Conservation (phyloP, 257 asterid genomes). For the Petunia axillaris region DNA sequence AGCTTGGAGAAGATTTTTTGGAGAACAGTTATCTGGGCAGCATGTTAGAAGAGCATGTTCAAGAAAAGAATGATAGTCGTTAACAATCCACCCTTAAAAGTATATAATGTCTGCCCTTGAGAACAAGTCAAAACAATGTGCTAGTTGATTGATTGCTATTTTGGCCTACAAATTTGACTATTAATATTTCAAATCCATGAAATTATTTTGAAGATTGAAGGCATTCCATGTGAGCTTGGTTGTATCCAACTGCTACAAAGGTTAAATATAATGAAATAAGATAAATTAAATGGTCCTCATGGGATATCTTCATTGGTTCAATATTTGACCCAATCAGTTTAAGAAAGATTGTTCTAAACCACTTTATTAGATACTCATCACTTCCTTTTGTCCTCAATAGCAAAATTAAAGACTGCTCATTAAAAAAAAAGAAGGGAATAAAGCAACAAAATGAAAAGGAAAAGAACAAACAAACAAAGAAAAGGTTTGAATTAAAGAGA, state of each 20-base stretch:
- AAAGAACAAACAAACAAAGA: conserved; percentile 50
- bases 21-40: too few relatives aligned
- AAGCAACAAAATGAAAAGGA: conserved; percentile 44
- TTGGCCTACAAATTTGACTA: conserved; percentile 35
- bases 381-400: conserved; percentile 44
- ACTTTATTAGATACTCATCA: conserved; percentile 46
- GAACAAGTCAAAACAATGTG: not conserved
- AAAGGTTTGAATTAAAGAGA: conserved; percentile 36
- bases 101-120: not conserved
- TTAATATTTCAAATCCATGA: not conserved
- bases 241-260: conserved; percentile 33
- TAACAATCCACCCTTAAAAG: not conserved
- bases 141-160: conserved; percentile 4
- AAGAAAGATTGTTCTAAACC: conserved; percentile 48
- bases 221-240: conserved; percentile 23
- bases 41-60: too few relatives aligned
- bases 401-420: conserved; percentile 27
- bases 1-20: too few relatives aligned
- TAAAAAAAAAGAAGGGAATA: conserved; percentile 46
- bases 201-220: conserved; percentile 19
- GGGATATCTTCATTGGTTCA: conserved; percentile 28
- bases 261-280: not conserved
- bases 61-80: too few relatives aligned
- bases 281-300: conserved; percentile 40
- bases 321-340: conserved; percentile 43